These are phyloP conservation scores for Xanthoparmelia taractica DNA, from an alignment of 495 filamentous ascomycete genomes.

Conservation along the genomic window DNA sequence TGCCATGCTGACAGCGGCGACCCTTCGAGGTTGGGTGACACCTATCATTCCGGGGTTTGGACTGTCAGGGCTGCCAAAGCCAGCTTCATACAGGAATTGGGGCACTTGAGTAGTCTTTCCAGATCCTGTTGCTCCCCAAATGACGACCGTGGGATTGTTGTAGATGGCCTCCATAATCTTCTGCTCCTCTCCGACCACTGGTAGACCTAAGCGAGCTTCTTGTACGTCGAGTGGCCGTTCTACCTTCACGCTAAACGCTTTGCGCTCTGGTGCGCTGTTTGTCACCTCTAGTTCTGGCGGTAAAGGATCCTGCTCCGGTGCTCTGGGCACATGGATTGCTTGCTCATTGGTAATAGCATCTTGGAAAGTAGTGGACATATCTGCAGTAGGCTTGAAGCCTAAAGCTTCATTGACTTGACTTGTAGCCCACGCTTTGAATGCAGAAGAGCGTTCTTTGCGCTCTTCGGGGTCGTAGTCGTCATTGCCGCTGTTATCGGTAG, in stretches of 20 bases:
- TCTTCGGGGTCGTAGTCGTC: conserved; percentile 34
- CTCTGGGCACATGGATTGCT: conserved; percentile 36
- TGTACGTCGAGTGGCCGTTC: conserved; percentile 67
- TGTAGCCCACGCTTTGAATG: conserved; percentile 93
- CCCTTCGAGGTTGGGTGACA: conserved; percentile 87
- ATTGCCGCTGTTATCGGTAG: conserved; percentile 22
- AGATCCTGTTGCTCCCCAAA: conserved; percentile 94
- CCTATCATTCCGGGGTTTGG: conserved; percentile 87
- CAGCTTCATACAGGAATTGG: conserved; percentile 90
- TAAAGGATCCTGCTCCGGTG: conserved; percentile 64
- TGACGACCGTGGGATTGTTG: conserved; percentile 75
- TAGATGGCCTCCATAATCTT: conserved; percentile 97
- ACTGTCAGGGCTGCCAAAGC: conserved; percentile 70
- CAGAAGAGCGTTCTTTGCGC: conserved; percentile 43
- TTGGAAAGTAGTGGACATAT: conserved; percentile 25
- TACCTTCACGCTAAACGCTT: conserved; percentile 69
- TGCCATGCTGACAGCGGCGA: conserved; percentile 91
- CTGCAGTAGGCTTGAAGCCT: conserved; percentile 48
- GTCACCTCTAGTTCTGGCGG: conserved; percentile 64
- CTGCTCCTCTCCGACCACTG: conserved; percentile 90
- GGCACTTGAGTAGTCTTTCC: conserved; percentile 97
- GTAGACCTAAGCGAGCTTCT: conserved; percentile 65
- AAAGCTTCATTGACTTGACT: conserved; percentile 72
- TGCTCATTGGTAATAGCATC: conserved; percentile 34
- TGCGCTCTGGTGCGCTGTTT: conserved; percentile 51